Evolutionary conservation across 306 rosid species (phyloP).

Genomic region (Cucurbita argyrosperma): DNA sequence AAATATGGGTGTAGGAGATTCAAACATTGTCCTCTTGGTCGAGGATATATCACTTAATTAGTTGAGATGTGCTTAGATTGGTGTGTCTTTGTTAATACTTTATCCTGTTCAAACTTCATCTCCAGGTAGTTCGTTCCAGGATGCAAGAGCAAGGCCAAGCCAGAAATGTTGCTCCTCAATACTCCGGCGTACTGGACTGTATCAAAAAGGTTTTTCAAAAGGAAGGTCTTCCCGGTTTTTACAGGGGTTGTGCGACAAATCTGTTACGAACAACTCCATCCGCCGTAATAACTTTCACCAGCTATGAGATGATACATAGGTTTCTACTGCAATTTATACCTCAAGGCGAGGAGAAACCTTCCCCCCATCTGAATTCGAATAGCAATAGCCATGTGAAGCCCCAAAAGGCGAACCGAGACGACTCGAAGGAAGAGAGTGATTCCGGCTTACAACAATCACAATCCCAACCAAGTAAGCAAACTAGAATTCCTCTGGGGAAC

Average conservation of each 20-base stretch:
- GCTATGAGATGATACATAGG: conserved; percentile 80
- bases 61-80: no score
- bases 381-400: conserved; percentile 7
- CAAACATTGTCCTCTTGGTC: no score
- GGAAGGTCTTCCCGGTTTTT: conserved; percentile 78
- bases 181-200: conserved; percentile 70
- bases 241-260: conserved; percentile 82
- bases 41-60: no score
- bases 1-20: no score
- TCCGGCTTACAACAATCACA: conserved; percentile 20
- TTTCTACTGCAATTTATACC: conserved; percentile 35
- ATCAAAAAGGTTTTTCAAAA: conserved; percentile 60
- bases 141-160: conserved; percentile 96
- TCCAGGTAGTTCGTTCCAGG: conserved; percentile 74
- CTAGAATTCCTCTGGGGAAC: conserved; percentile 35
- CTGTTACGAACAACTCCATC: conserved; percentile 86
- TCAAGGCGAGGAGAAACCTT: background rate
- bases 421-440: background rate
- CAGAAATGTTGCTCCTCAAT: conserved; percentile 23
- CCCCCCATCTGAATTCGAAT: background rate
- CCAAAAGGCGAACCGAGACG: conserved; percentile 11
- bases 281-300: conserved; percentile 84
- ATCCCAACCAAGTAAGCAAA: conserved; percentile 26
- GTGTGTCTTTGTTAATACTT: background rate
- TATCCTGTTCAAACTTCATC: background rate